phyloP scores from a whole-genome alignment of 2,329 filamentous ascomycete genomes.

The Fusarium longipes region DNA sequence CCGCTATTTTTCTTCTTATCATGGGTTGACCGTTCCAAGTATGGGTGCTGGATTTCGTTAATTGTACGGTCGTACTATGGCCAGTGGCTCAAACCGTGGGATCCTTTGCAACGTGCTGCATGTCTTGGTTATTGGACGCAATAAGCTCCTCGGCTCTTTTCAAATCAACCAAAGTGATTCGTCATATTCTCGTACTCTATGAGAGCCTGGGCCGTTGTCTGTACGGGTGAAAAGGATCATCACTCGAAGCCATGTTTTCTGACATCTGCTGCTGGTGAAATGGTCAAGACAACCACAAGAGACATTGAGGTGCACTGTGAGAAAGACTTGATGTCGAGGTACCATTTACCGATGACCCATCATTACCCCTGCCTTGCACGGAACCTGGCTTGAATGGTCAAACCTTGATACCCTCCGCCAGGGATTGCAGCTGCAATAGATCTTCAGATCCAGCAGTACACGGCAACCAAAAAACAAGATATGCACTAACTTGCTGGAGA shows the following conservation, averaged over 20 bases:
- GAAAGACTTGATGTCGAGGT: constrained; percentile 22
- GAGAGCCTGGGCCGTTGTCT: constrained; percentile 22
- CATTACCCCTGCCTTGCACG: constrained; percentile 18
- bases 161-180: constrained; percentile 38
- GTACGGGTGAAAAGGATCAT: constrained; percentile 1
- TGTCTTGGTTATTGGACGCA: constrained; percentile 8
- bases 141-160: constrained; percentile 7
- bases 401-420: constrained; percentile 30
- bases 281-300: background rate
- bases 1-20: constrained; percentile 1
- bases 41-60: constrained; percentile 9
- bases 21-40: background rate
- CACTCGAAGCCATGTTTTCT: constrained; percentile 14
- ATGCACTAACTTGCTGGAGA: constrained; percentile 31
- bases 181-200: constrained; percentile 31
- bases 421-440: constrained; percentile 31
- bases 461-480: constrained; percentile 19
- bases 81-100: constrained; percentile 17
- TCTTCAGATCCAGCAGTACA: constrained; percentile 38
- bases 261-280: constrained; percentile 8
- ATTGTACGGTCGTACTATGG: constrained; percentile 16
- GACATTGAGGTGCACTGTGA: constrained; percentile 31
- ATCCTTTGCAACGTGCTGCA: constrained; percentile 24
- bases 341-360: constrained; percentile 1
- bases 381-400: constrained; percentile 6